Evolutionary conservation across 768 basidiomycete species (phyloP).

Genomic region (Sutorius australiensis): DNA sequence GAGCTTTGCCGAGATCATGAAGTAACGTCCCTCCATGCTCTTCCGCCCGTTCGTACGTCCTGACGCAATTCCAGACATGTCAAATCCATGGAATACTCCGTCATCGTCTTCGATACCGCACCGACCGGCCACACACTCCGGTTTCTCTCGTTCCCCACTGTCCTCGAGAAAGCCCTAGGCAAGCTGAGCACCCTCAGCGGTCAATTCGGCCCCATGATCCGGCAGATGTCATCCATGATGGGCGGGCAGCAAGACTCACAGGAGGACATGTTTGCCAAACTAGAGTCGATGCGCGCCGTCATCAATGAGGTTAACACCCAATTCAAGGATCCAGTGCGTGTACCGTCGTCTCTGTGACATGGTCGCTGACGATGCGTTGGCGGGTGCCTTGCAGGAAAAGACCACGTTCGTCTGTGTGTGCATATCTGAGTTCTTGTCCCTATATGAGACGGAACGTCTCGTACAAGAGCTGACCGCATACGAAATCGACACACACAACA

Average conservation of each 20-base stretch:
- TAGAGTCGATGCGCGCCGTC: constrained; percentile 93
- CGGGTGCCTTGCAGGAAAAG: constrained; percentile 63
- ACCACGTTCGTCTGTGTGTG: constrained; percentile 99
- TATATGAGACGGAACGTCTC: constrained; percentile 97
- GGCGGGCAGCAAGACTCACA: constrained; percentile 86
- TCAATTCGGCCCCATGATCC: constrained; percentile 95
- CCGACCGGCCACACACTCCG: constrained; percentile 98
- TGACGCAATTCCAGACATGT: constrained; percentile 66
- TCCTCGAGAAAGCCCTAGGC: constrained; percentile 94
- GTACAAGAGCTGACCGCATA: constrained; percentile 94
- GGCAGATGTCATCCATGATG: constrained; percentile 95
- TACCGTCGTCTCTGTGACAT: not conserved
- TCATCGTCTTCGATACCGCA: constrained; percentile 98
- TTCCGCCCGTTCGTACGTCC: not conserved
- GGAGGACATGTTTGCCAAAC: constrained; percentile 98
- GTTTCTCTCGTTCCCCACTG: constrained; percentile 97
- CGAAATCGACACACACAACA: constrained; percentile 98
- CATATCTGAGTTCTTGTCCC: constrained; percentile 96
- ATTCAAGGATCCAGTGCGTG: constrained; percentile 93
- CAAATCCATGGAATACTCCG: constrained; percentile 99
- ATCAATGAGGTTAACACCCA: constrained; percentile 99
- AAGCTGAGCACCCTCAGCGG: constrained; percentile 93
- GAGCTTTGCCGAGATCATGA: constrained; percentile 99
- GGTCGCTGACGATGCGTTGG: not conserved
- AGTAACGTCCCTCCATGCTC: constrained; percentile 44